Conservation (phyloP, 768 basidiomycete genomes). For the Lentinula boryana region DNA sequence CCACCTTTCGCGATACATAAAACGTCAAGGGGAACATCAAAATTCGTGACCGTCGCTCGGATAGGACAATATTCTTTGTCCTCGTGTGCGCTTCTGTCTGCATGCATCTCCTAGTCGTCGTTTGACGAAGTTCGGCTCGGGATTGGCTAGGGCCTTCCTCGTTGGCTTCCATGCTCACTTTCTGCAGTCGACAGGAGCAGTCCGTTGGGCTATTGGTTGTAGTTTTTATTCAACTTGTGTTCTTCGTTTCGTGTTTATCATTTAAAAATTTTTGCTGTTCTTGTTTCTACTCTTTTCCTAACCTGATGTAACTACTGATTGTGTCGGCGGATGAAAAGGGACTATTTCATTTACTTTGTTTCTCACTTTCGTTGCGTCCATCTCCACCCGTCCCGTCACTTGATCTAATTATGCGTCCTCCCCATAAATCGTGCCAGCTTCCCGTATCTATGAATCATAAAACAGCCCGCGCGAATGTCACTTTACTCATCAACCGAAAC, state of each 20-base stretch:
- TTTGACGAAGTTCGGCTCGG: slow-evolving; percentile 3
- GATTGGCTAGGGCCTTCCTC: slow-evolving; percentile 5
- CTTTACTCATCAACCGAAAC: not conserved
- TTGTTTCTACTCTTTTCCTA: slow-evolving; percentile 17
- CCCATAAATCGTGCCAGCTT: not conserved
- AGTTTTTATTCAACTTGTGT: slow-evolving; percentile 35
- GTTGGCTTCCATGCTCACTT: not conserved
- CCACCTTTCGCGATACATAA: slow-evolving; percentile 2
- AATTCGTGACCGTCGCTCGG: not conserved
- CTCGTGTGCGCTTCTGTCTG: not conserved
- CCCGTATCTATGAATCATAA: not conserved
- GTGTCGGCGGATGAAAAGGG: not conserved
- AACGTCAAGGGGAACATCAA: slow-evolving; percentile 4
- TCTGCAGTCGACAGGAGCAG: slow-evolving; percentile 15
- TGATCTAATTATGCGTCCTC: not conserved
- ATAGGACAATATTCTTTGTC: not conserved
- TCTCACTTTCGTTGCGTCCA: not conserved
- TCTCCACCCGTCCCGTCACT: not conserved
- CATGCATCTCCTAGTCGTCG: not conserved
- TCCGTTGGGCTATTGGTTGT: slow-evolving; percentile 62
- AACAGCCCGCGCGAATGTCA: not conserved
- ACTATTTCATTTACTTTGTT: not conserved
- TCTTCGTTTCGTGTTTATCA: slow-evolving; percentile 4
- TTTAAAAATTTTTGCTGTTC: slow-evolving; percentile 23
- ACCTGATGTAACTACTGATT: not conserved